Evolutionary conservation across 169 alveolate species (phyloP).

Genomic region (Babesia caballi): DNA sequence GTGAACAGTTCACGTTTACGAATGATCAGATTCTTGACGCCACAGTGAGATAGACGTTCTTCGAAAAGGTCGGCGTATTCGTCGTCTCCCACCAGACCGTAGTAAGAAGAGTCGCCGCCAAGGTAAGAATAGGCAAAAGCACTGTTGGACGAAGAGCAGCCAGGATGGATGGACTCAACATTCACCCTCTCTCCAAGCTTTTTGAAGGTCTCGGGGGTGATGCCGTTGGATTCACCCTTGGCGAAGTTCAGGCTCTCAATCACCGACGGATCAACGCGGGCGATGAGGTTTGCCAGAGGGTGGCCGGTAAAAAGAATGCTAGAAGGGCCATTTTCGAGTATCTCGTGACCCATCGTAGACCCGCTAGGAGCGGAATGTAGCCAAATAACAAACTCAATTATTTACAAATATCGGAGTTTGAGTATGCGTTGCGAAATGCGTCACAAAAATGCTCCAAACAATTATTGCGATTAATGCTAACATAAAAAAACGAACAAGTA

Average conservation of each 20-base stretch:
- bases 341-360: conserved; percentile 1
- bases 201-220: background rate
- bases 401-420: too few species aligned
- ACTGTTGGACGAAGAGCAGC: background rate
- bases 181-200: background rate
- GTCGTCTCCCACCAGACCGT: conserved; percentile 8
- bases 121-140: conserved; percentile 8
- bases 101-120: conserved; percentile 10
- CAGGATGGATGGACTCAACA: background rate
- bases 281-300: conserved; percentile 2
- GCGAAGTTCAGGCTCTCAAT: background rate
- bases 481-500: too few species aligned
- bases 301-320: conserved; percentile 14
- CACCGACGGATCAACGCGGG: conserved; percentile 2
- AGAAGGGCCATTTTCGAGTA: background rate
- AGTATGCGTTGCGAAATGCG: too few species aligned
- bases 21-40: background rate
- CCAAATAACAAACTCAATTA: background rate
- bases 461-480: too few species aligned
- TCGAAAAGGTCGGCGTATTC: background rate
- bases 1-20: background rate
- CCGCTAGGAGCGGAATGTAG: background rate
- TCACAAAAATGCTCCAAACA: too few species aligned
- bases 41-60: background rate
- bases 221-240: conserved; percentile 21